These are phyloP conservation scores for Setomelanomma holmii DNA, from an alignment of 2,329 filamentous ascomycete genomes.

Conservation along the genomic window DNA sequence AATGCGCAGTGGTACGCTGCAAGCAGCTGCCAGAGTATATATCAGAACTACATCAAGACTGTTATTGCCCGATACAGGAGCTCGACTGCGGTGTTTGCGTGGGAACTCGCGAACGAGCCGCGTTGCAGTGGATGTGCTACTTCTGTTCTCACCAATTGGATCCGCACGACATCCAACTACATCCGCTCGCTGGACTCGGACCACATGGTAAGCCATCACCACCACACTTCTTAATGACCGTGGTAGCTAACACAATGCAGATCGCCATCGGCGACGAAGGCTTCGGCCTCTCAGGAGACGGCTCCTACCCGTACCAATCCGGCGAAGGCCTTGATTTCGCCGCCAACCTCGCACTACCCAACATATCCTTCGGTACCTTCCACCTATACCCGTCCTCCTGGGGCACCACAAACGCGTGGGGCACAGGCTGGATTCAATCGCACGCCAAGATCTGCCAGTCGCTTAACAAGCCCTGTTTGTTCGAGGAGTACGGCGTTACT, in stretches of 20 bases:
- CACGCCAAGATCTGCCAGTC: conserved; percentile 51
- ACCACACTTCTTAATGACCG: not conserved
- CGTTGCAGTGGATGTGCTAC: conserved; percentile 67
- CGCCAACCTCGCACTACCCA: conserved; percentile 59
- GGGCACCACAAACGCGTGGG: conserved; percentile 44
- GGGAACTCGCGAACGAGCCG: conserved; percentile 73
- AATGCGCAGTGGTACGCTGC: conserved; percentile 66
- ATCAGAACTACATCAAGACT: conserved; percentile 66
- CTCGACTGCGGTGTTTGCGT: conserved; percentile 68
- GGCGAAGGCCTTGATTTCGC: conserved; percentile 61
- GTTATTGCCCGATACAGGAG: conserved; percentile 67
- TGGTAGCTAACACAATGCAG: conserved; percentile 14
- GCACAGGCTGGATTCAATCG: conserved; percentile 55
- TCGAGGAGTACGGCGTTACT: conserved; percentile 50
- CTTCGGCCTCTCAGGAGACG: conserved; percentile 57
- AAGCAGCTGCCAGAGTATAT: conserved; percentile 56
- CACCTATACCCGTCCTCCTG: conserved; percentile 60
- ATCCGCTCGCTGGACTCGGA: conserved; percentile 68
- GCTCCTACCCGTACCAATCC: conserved; percentile 59
- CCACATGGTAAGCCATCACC: conserved; percentile 62
- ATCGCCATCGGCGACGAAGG: conserved; percentile 71
- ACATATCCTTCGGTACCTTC: conserved; percentile 64
- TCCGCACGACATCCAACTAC: conserved; percentile 63
- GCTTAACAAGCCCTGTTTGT: conserved; percentile 50
- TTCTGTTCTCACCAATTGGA: conserved; percentile 67